Evolutionary conservation across 371 early-diverging fungal species (phyloP).

Genomic region (Mucor piriformis): DNA sequence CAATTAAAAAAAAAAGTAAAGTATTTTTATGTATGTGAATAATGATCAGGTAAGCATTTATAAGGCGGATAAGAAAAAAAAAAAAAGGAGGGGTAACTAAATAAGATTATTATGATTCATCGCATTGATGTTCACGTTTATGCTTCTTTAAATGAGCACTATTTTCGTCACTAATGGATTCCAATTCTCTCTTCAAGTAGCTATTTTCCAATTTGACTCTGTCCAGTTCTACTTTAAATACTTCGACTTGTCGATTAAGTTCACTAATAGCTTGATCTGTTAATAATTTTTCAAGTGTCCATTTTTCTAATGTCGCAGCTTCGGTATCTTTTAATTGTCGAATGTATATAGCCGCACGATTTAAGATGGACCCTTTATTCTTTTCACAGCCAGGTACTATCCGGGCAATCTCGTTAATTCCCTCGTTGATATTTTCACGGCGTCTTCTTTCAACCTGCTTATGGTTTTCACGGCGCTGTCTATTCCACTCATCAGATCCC

Average conservation of each 20-base stretch:
- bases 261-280: conserved; percentile 69
- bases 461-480: conserved; percentile 82
- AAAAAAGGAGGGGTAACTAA: conserved; percentile 3
- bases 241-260: conserved; percentile 26
- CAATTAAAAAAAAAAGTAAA: not conserved
- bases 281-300: conserved; percentile 69
- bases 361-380: conserved; percentile 88
- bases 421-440: conserved; percentile 91
- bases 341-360: conserved; percentile 84
- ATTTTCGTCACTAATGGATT: not conserved
- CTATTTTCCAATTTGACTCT: conserved; percentile 17
- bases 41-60: not conserved
- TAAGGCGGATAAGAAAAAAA: not conserved
- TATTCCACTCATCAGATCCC: conserved; percentile 85
- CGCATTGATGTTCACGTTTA: not conserved
- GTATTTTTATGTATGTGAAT: not conserved
- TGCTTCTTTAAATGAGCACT: conserved; percentile 6
- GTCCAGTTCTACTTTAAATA: conserved; percentile 24
- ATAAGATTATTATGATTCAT: conserved; percentile 4
- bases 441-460: conserved; percentile 93
- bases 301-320: conserved; percentile 59
- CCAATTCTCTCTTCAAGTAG: conserved; percentile 20
- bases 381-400: conserved; percentile 89
- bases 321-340: conserved; percentile 73
- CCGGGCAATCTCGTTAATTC: conserved; percentile 82